These are phyloP conservation scores for Mycosphaerella sp. DNA, from an alignment of 2,329 filamentous ascomycete genomes.

Conservation along the genomic window DNA sequence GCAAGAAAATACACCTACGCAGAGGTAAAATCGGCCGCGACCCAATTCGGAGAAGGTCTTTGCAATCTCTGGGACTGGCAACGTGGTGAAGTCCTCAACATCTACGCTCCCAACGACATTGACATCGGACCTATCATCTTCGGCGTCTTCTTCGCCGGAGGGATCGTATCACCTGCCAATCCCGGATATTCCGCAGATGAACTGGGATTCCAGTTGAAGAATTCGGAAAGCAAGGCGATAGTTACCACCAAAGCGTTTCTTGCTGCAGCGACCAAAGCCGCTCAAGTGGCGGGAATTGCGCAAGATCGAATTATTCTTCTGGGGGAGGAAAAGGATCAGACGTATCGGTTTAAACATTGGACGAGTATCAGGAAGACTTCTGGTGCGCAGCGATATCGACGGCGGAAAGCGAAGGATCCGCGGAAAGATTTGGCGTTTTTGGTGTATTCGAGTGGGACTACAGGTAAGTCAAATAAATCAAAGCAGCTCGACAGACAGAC, in stretches of 20 bases:
- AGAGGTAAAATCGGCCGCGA: slow-evolving; percentile 57
- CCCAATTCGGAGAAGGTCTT: slow-evolving; percentile 75
- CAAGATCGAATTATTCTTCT: slow-evolving; percentile 67
- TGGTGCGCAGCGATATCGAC: slow-evolving; percentile 51
- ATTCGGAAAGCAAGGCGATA: slow-evolving; percentile 67
- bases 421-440: slow-evolving; percentile 71
- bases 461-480: slow-evolving; percentile 31
- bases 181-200: slow-evolving; percentile 80
- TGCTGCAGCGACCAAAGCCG: slow-evolving; percentile 59
- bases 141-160: slow-evolving; percentile 76
- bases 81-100: slow-evolving; percentile 72
- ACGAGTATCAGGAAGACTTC: slow-evolving; percentile 59
- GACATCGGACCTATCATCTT: slow-evolving; percentile 58
- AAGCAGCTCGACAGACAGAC: too few relatives aligned
- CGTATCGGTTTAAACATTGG: slow-evolving; percentile 61
- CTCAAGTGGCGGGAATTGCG: slow-evolving; percentile 60
- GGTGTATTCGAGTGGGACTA: slow-evolving; percentile 86
- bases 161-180: slow-evolving; percentile 76
- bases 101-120: slow-evolving; percentile 81
- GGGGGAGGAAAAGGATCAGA: slow-evolving; percentile 59
- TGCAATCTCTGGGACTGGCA: slow-evolving; percentile 68
- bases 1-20: slow-evolving; percentile 63
- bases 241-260: slow-evolving; percentile 66
- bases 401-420: slow-evolving; percentile 54
- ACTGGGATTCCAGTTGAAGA: slow-evolving; percentile 74